Evolutionary conservation across 495 filamentous ascomycete genomes (phyloP), one percentile per base, ranked within the genome.

Genomic region (Neurospora africana): DNA sequence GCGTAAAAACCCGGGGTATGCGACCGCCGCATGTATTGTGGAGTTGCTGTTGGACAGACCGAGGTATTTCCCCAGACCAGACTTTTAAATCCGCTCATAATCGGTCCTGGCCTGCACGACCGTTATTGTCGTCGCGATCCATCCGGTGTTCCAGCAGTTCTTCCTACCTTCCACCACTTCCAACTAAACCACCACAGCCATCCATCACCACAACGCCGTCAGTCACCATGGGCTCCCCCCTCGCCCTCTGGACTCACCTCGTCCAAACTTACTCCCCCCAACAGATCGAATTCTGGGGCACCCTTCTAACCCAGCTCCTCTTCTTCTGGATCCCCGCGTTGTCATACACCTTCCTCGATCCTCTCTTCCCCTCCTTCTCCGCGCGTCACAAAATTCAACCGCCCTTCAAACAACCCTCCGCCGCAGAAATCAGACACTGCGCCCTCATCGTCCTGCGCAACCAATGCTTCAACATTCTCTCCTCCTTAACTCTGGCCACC

Each of bases 371-470:
- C 0, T 40, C 70, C 37, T 88, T 87, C 75, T 86, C 86, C 0
- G 78, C 80, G 1, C 75, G 78, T 11, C 86, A 89, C 78, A 90
- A 90, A 72, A 82, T 89, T 71, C 88, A 89, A 71, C 83, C 85
- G 1, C 76, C 81, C 0, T 81, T 83, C 3, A 84, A 83, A 65
- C 86, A 87, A 70, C 86, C 87, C 2, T 83, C 83, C 10, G 33
- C 76, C 3, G 70, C 75, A 9, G 83, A 88, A 53, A 83, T 87
- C 70, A 38, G 73, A 4, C 81, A 82, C 73, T 88, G 87, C 75
- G 71, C 82, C 68, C 13, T 68, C 10, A 78, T 87, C 17, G 87
- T 86, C 6, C 58, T 80, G 0, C 78, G 77, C 30, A 88, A 87
- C 75, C 87, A 88, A 61, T 70, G 83, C 70, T 76, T 85, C 11